Base-by-base conservation (phyloP, 2,329 filamentous ascomycete genomes). In the Ophiostoma ulmi region DNA sequence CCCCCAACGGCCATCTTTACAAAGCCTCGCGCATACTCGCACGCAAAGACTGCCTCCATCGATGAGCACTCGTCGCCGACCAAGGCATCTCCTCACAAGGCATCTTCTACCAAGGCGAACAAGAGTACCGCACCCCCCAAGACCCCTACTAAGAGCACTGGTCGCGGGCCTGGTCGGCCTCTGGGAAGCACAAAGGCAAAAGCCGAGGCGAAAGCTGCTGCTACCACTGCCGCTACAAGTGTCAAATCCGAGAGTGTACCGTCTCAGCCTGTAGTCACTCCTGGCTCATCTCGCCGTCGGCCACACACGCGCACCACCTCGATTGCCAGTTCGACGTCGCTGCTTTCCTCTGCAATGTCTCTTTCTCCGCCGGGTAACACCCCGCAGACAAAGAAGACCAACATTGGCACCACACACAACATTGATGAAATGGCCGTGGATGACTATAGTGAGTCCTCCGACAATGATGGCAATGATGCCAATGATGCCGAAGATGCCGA, bases 291-390 rank as follows among this genome's bases (percentile, higher is more conserved):
- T 17, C 58, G 44, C 6, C 69, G 44, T 1, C 55, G 66, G 38
- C 72, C 31, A 20, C 72, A 44, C 69, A 72, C 73, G 70, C 74
- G 75, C 10, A 73, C 73, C 13, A 74, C 74, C 36, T 75, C 74
- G 69, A 74, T 72, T 67, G 73, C 69, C 11, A 75, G 74, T 69
- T 72, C 74, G 11, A 73, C 73, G 22, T 80, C 78, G n/a, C 78
- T 78, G n/a, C 76, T 80, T 11, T 80, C 78, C 11, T 77, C 77
- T 68, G 76, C 76, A 7, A 74, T 74, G 64, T 79, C 78, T 8
- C 48, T 78, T 68, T 75, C 76, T 58, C 75, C 77, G 55, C 77
- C 77, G 0, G 74, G 58, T 8, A 70, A 39, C 36, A 17, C 58
- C 7, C 52, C 72, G 22, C 71, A 72, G 72, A 35, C 72, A 69